phyloP scores from a whole-genome alignment of 345 rosid species.

The Euphorbia pulcherrima region DNA sequence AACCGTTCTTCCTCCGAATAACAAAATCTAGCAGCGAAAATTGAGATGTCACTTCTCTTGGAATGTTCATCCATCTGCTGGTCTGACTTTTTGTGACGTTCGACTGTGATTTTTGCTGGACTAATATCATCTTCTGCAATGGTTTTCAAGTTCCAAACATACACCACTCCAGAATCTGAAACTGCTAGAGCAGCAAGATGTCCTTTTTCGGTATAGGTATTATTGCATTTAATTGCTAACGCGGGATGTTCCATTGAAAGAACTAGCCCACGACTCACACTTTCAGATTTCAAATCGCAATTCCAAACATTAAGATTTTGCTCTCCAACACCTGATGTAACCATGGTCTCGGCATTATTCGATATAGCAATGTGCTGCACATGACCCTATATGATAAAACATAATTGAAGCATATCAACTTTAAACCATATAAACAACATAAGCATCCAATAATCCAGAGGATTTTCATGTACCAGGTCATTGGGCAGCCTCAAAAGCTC shows the following conservation, averaged over 20 bases:
- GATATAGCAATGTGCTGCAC: slow-evolving; percentile 32
- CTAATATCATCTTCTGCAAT: slow-evolving; percentile 22
- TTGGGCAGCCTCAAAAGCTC: slow-evolving; percentile 38
- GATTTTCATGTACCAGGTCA: slow-evolving; percentile 29
- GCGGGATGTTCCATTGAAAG: slow-evolving; percentile 34
- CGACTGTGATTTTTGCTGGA: slow-evolving; percentile 36
- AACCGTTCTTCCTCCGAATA: slow-evolving; percentile 15
- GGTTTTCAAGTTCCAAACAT: slow-evolving; percentile 34
- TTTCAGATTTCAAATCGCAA: slow-evolving; percentile 34
- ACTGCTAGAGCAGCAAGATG: slow-evolving; percentile 30
- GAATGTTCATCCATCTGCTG: slow-evolving; percentile 18
- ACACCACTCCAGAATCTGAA: slow-evolving; percentile 34
- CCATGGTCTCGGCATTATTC: slow-evolving; percentile 36
- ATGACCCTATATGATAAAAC: slow-evolving; percentile 32
- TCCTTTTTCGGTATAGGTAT: slow-evolving; percentile 12
- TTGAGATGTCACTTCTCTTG: slow-evolving; percentile 26
- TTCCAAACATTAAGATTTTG: slow-evolving; percentile 38
- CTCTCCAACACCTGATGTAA: slow-evolving; percentile 35
- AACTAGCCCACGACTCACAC: slow-evolving; percentile 24
- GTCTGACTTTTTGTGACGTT: slow-evolving; percentile 18
- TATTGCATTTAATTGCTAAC: slow-evolving; percentile 29
- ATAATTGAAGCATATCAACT: slow-evolving; percentile 5
- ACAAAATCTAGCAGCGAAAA: slow-evolving; percentile 31
- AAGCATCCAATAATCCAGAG: background rate
- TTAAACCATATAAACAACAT: slow-evolving; percentile 9